Conservation (phyloP, 2,329 filamentous ascomycete species). For the Achaetomium macrosporum region DNA sequence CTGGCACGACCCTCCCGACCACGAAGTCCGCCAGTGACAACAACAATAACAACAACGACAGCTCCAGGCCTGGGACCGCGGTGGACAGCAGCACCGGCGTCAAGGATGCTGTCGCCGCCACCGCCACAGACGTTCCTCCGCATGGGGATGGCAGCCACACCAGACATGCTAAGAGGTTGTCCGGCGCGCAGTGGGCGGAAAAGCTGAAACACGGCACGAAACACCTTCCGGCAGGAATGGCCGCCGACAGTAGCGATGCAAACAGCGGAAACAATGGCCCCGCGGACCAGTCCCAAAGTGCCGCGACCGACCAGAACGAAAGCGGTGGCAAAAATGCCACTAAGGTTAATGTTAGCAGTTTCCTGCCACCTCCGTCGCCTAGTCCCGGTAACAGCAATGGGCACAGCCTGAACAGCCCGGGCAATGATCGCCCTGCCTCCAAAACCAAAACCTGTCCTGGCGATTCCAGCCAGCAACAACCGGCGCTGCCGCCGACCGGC, state of each 20-base stretch:
- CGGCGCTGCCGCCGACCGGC: conserved; percentile 3
- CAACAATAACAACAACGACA: conserved; percentile 16
- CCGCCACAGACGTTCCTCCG: background rate
- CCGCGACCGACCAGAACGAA: background rate
- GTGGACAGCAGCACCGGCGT: conserved; percentile 3
- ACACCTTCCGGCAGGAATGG: conserved; percentile 6
- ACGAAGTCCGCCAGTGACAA: conserved; percentile 15
- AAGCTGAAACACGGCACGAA: conserved; percentile 15
- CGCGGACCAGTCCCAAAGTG: background rate
- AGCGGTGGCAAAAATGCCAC: conserved; percentile 5
- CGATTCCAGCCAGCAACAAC: conserved; percentile 10
- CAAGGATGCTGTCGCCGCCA: conserved; percentile 4
- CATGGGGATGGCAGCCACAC: conserved; percentile 6
- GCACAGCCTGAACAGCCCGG: conserved; percentile 13
- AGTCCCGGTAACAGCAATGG: conserved; percentile 6
- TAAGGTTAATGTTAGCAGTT: conserved; percentile 3
- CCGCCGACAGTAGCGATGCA: conserved; percentile 10
- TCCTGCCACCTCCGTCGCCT: background rate
- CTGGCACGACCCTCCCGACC: conserved; percentile 31
- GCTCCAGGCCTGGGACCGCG: conserved; percentile 6
- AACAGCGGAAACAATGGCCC: background rate
- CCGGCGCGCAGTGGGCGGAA: conserved; percentile 13
- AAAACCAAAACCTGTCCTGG: conserved; percentile 25
- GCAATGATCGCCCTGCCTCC: conserved; percentile 33
- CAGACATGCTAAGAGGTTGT: conserved; percentile 1